phyloP scores from a whole-genome alignment of 2,329 filamentous ascomycete genomes.

The Pseudonectria foliicola region DNA sequence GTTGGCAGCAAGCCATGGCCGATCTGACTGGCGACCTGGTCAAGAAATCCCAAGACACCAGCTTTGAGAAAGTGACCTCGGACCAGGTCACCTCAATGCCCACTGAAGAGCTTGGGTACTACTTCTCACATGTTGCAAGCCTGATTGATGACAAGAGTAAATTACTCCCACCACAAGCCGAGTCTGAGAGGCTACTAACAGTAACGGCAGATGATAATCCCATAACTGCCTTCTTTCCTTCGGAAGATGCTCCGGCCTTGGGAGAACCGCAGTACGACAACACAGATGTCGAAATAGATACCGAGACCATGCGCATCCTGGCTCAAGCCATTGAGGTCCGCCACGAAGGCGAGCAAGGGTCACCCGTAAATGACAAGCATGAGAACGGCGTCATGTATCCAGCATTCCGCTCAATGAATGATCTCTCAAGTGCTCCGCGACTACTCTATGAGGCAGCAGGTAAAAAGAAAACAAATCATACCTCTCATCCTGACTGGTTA shows the following conservation, averaged over 20 bases:
- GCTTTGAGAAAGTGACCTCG: conserved; percentile 51
- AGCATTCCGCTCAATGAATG: conserved; percentile 23
- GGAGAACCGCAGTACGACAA: conserved; percentile 12
- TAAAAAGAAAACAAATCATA: conserved; percentile 11
- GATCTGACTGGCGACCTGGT: conserved; percentile 8
- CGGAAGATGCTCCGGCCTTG: conserved; percentile 14
- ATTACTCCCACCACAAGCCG: neutral
- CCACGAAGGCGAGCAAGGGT: conserved; percentile 6
- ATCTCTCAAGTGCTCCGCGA: conserved; percentile 25
- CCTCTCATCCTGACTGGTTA: neutral
- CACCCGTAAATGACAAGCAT: neutral
- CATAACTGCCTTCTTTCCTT: conserved; percentile 30
- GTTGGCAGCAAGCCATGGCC: conserved; percentile 54
- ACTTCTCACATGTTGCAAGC: conserved; percentile 42
- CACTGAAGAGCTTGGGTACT: conserved; percentile 54
- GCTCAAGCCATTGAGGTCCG: conserved; percentile 8
- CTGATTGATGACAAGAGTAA: conserved; percentile 28
- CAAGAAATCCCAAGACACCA: conserved; percentile 4
- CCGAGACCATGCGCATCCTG: conserved; percentile 15
- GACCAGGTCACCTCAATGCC: conserved; percentile 56
- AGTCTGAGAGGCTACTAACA: conserved; percentile 4
- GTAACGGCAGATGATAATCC: conserved; percentile 18
- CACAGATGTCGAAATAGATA: conserved; percentile 20
- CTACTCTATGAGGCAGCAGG: conserved; percentile 27
- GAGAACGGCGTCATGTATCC: conserved; percentile 18